phyloP scores from a whole-genome alignment of 345 rosid genomes.

The Angophora floribunda region DNA sequence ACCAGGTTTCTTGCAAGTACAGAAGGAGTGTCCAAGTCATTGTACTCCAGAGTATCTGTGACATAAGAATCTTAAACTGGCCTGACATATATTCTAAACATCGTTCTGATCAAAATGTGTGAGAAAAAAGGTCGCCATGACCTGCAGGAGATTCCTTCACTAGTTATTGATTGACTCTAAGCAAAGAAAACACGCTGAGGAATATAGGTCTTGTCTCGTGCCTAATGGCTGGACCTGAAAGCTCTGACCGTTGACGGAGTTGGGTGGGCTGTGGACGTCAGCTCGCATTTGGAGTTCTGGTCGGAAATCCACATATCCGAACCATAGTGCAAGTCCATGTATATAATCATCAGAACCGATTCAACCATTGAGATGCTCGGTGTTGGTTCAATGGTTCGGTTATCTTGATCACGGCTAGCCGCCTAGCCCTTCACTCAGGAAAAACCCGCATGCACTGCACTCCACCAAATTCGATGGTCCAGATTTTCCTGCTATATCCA shows the following conservation, averaged over 20 bases:
- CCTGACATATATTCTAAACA: not conserved
- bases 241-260: not conserved
- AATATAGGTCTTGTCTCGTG: not conserved
- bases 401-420: not conserved
- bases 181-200: not conserved
- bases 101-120: not conserved
- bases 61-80: not conserved
- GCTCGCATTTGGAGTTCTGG: not conserved
- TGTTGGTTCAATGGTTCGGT: not conserved
- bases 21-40: not conserved
- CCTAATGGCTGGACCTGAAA: not conserved
- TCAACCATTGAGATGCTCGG: not conserved
- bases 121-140: not conserved
- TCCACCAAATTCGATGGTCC: not conserved
- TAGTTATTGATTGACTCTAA: not conserved
- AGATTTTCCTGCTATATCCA: not conserved
- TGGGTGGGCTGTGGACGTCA: not conserved
- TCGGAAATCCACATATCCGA: not conserved
- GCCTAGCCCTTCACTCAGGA: not conserved
- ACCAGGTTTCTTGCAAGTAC: not conserved
- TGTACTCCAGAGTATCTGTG: not conserved
- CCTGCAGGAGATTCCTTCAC: not conserved
- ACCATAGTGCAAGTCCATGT: not conserved
- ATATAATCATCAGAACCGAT: not conserved
- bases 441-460: not conserved